Evolutionary conservation across 2,329 filamentous ascomycete genomes (phyloP), one percentile per base, ranked within the genome.

Genomic region (Ilyonectria mors-panacis): DNA sequence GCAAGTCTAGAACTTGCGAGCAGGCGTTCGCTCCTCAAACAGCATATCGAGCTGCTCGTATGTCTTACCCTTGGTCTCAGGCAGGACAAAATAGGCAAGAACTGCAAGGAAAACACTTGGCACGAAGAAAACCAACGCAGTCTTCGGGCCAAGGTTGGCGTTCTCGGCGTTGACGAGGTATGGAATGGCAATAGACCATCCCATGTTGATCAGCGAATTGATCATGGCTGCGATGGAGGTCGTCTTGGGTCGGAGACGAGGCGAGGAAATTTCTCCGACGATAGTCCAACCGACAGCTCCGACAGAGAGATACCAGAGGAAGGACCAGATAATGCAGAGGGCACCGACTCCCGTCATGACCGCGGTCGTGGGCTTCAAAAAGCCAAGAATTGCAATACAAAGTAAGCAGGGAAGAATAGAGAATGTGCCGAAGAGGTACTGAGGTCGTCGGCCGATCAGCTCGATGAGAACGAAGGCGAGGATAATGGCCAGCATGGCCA

Each of bases 11-110:
- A 81, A 81, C 56, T 77, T 76, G 64, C 79, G 75, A 13, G 80
- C 78, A 13, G 78, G 60, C 6, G 79, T 71, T 13, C 67, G 64
- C 56, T 74, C 69, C 61, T 79, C 76, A 53, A 81, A 81, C 7
- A 81, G 74, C 51, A 79, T 39, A 53, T 81, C 79, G 33, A 81
- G 65, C 61, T 81, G 77, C 15, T 76, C 80, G 61, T 78, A 81
- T 7, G 78, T 78, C 35, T 78, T 74, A 47, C 81, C 84, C 58
- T 82, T 83, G 0, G 85, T 85, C 75, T 88, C 86, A 26, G 85
- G 85, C 10, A 85, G 39, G 26, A 33, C 37, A 19, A 63, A 45
- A 15, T 23, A 63, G 17, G 33, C 21, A 10, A 45, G 23, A n/a
- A 50, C n/a, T 2, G 33, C 37, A 6, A 63, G 35, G 15, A 44